Evolutionary conservation across 805 yeast genomes (phyloP), one percentile per base, ranked within the genome.

Genomic region (Zygosaccharomyces bisporus): DNA sequence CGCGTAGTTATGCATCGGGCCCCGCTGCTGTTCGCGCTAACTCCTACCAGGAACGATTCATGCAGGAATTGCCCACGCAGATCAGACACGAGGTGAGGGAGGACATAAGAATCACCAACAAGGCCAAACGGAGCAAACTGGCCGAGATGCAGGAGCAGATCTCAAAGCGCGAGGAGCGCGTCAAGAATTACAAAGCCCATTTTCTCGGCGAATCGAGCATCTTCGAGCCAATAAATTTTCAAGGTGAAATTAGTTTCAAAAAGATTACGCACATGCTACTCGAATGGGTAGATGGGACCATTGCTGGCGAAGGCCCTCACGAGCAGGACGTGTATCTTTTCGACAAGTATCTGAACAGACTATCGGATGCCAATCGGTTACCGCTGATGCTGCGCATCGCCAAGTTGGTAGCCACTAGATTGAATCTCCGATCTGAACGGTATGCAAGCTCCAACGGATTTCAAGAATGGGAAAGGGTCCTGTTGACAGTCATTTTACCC

Each of bases 11-110:
- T 27, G 36, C 39, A 10, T 33, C 34, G 16, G n/a, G n/a, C n/a
- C n/a, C n/a, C n/a, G 27, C 33, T n/a, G 30, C 33, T n/a, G 33
- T 34, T 10, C 44, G 39, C 7, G 27, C 39, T n/a, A 20, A 43
- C n/a, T 39, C 47, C 1, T 44, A 47, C 19, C 88, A 87, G 54
- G 71, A 80, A 74, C 77, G 74, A 2, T 86, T 84, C 1, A 77
- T 86, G 55, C 68, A 74, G 9, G 76, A 73, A 37, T 63, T 89
- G 6, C 96, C 96, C 0, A 53, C 62, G 2, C 83, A 81, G 18
- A 77, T 89, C 4, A 79, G 79, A 52, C 52, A 63, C 1, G 96
- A 89, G 53, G 57, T 89, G 1, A 69, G 66, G 47, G 58, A 61
- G 3, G 87, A 83, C 49, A 56, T 82, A 23, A 53, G 67, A 6